These are phyloP conservation scores for Vitis rotundifolia DNA, from an alignment of 164 flowering plant species.

Conservation along the genomic window DNA sequence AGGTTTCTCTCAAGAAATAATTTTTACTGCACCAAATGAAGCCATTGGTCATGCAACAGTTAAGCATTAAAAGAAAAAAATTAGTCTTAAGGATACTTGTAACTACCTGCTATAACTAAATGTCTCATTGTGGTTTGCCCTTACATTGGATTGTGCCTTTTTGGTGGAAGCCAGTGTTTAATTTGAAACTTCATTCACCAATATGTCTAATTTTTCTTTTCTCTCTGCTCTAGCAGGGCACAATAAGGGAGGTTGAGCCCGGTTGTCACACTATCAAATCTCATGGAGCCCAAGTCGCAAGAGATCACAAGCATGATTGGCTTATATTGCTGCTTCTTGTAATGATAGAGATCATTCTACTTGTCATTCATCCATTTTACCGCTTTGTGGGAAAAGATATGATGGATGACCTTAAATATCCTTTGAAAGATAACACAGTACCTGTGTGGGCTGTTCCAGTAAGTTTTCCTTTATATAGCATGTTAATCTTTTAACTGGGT, in stretches of 20 bases:
- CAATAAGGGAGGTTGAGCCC: constrained; percentile 35
- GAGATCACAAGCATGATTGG: constrained; percentile 76
- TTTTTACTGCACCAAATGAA: too few species aligned
- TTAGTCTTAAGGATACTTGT: too few species aligned
- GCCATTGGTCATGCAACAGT: too few species aligned
- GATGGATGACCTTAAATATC: constrained; percentile 81
- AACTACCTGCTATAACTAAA: not conserved
- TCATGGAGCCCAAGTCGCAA: constrained; percentile 56
- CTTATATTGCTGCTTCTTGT: constrained; percentile 66
- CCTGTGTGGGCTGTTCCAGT: constrained; percentile 94
- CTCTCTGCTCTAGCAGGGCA: constrained; percentile 14
- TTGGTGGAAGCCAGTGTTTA: not conserved
- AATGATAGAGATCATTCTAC: constrained; percentile 42
- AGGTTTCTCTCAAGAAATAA: too few species aligned
- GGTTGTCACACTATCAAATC: constrained; percentile 43
- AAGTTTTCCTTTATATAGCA: constrained; percentile 29
- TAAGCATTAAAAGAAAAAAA: too few species aligned
- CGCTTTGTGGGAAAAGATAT: constrained; percentile 80
- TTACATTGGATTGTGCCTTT: not conserved
- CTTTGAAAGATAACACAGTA: constrained; percentile 67
- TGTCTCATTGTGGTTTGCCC: not conserved
- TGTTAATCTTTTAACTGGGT: too few species aligned
- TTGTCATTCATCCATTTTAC: constrained; percentile 64
- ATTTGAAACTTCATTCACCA: not conserved
- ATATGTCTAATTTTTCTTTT: not conserved